phyloP scores from a whole-genome alignment of 352 stramenopile species.

The Pythium plurisporium region DNA sequence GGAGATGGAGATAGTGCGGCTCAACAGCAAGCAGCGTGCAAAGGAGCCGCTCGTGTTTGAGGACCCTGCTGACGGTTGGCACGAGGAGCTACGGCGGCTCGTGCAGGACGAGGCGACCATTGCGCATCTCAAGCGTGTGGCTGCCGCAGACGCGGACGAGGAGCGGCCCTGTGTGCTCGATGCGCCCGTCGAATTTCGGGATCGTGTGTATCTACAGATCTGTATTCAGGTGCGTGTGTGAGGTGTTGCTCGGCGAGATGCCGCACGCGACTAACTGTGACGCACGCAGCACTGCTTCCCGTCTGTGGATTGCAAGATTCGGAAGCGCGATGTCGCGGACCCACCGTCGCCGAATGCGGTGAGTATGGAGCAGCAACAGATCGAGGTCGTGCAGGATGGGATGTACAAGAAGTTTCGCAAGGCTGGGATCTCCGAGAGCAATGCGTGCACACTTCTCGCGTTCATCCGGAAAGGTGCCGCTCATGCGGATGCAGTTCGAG shows the following conservation, averaged over 20 bases:
- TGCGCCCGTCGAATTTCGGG: slow-evolving; percentile 39
- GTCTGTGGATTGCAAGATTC: slow-evolving; percentile 57
- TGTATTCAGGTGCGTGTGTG: slow-evolving; percentile 59
- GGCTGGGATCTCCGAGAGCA: slow-evolving; percentile 42
- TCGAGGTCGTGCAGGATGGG: slow-evolving; percentile 54
- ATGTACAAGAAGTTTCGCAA: slow-evolving; percentile 64
- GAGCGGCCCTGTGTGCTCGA: slow-evolving; percentile 19
- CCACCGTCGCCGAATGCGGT: neutral
- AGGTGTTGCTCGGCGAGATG: too few relatives aligned
- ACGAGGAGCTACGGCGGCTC: slow-evolving; percentile 28
- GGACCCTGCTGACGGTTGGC: slow-evolving; percentile 47
- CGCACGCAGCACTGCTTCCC: slow-evolving; percentile 56
- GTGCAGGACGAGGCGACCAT: slow-evolving; percentile 22
- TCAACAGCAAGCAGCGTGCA: slow-evolving; percentile 17
- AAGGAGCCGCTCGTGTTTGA: slow-evolving; percentile 42
- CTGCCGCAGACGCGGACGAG: neutral
- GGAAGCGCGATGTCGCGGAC: slow-evolving; percentile 15
- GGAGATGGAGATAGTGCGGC: slow-evolving; percentile 22
- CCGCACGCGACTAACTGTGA: too few relatives aligned
- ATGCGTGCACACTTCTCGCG: slow-evolving; percentile 44
- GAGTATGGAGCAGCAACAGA: slow-evolving; percentile 13
- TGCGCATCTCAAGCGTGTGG: slow-evolving; percentile 14
- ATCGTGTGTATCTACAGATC: slow-evolving; percentile 65
- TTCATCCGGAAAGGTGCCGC: slow-evolving; percentile 54
- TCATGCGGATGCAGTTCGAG: slow-evolving; percentile 30